Base-by-base conservation (phyloP, 2,329 filamentous ascomycete genomes). In the Aspergillus transmontanensis region DNA sequence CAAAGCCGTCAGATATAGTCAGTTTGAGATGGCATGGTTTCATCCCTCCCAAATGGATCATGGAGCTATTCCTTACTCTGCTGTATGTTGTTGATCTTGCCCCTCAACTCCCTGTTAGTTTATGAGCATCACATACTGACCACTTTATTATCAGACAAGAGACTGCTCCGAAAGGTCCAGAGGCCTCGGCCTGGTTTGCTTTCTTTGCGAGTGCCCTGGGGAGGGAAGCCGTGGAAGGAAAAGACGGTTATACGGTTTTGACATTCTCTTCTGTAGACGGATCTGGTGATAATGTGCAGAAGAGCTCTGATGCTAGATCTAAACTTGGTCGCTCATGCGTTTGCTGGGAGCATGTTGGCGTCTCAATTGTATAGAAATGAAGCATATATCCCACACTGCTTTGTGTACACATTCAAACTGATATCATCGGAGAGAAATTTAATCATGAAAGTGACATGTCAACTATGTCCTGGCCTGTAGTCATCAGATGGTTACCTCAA, bases 11-110 rank as follows among this genome's bases (percentile, higher is more conserved):
- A 16, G 68, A 76, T 61, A 62, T 80, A 4, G 68, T 82, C 19
- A 76, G 70, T 26, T 48, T 81, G n/a, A 78, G 72, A 61, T 83
- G 81, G 81, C 73, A 72, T 32, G 81, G 80, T 0, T 61, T 82
- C 21, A 73, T 83, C 39, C 70, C 78, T 10, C 64, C 73, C 5
- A 65, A 67, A 19, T 83, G 81, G 80, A 74, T 80, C 10, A 73
- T 71, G 58, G 64, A 74, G 26, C 34, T 83, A 34, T 72, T 81
- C 28, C 64, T 73, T 5, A 64, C 62, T 53, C 58, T 79, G 34
- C 63, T 76, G 80, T 82, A 69, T 75, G 79, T 74, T 56, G 5
- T 11, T 46, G 28, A 4, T 43, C 26, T 41, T 59, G 4, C 12
- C 41, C 26, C 1, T 9, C 30, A 28, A 2, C 51, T 16, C 28